phyloP scores from a whole-genome alignment of 257 asterid genomes.

The Solanum tarijense region DNA sequence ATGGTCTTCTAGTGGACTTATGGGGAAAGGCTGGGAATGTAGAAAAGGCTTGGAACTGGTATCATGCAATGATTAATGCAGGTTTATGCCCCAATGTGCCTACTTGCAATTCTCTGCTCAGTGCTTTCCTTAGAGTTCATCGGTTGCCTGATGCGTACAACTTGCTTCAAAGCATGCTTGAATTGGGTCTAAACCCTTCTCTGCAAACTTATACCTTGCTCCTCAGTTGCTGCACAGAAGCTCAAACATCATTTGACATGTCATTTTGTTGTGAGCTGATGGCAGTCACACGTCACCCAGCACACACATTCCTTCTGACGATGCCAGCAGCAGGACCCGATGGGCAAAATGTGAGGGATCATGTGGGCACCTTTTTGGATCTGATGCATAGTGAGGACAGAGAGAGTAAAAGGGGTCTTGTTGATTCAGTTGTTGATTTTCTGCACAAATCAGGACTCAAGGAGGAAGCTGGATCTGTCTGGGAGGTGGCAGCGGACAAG shows the following conservation, averaged over 20 bases:
- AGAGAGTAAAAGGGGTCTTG: conserved; percentile 90
- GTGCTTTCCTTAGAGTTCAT: conserved; percentile 91
- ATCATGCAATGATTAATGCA: conserved; percentile 64
- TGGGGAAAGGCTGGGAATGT: conserved; percentile 92
- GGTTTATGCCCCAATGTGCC: conserved; percentile 91
- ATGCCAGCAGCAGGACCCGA: conserved; percentile 86
- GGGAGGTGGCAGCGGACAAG: conserved; percentile 88
- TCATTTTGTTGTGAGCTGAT: conserved; percentile 65
- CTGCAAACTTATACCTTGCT: conserved; percentile 88
- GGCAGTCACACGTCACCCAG: conserved; percentile 81
- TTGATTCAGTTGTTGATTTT: conserved; percentile 84
- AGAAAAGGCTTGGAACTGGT: conserved; percentile 92
- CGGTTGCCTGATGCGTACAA: conserved; percentile 66
- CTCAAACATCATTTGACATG: conserved; percentile 67
- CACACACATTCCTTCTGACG: conserved; percentile 62
- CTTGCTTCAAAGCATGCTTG: conserved; percentile 73
- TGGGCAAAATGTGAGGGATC: conserved; percentile 80
- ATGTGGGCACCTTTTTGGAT: conserved; percentile 70
- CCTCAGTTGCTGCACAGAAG: conserved; percentile 85
- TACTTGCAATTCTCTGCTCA: conserved; percentile 82
- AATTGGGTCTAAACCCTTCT: conserved; percentile 66
- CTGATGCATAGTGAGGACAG: conserved; percentile 93
- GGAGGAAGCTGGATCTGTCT: conserved; percentile 90
- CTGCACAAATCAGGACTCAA: conserved; percentile 83
- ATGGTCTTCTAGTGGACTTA: conserved; percentile 83